Base-by-base conservation (phyloP, 495 filamentous ascomycete species). In the Penicillium parvum region DNA sequence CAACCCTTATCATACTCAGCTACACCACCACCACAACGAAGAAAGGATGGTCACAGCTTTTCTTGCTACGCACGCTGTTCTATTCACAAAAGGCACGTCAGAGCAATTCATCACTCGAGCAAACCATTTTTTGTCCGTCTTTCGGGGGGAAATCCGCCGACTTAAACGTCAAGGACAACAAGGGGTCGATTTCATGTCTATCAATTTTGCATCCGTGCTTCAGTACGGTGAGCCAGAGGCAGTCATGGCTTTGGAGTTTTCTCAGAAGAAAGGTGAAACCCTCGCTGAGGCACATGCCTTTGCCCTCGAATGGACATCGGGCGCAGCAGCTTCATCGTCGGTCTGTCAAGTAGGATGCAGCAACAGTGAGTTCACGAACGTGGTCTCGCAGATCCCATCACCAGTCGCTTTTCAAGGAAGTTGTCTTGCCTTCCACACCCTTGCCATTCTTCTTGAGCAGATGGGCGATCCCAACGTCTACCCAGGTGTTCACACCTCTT, bases 401-500 rank as follows among this genome's bases (percentile, higher is more conserved):
- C 48, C 53, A 3, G 33, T 60, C 4, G 37, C 63, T 7, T 58
- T 58, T 8, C 55, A 53, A 29, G 72, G 72, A 12, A 67, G 65
- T 37, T 61, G 52, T 47, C 52, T 85, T 3, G 45, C 61, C 1
- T 74, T 76, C 17, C 57, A 60, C 14, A 75, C 72, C 0, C 55
- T 83, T 8, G 53, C 62, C 1, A 30, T 88, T 8, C 71, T 81
- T 18, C 69, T 89, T 11, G 70, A 73, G 26, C 74, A 85, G 12
- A 49, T 71, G 1, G 73, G 77, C 1, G 84, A 90, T 41, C 64
- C 65, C 0, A 84, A 85, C 43, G 66, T 84, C 10, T 71, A 88
- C 12, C 78, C 86, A 2, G 79, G 80, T 45, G 50, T 84, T 1
- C 86, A 94, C 45, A 70, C 82, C 4, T 76, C 77, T 19, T 65